These are phyloP conservation scores for Aspergillus hortae DNA, from an alignment of 2,329 filamentous ascomycete species.

Conservation along the genomic window DNA sequence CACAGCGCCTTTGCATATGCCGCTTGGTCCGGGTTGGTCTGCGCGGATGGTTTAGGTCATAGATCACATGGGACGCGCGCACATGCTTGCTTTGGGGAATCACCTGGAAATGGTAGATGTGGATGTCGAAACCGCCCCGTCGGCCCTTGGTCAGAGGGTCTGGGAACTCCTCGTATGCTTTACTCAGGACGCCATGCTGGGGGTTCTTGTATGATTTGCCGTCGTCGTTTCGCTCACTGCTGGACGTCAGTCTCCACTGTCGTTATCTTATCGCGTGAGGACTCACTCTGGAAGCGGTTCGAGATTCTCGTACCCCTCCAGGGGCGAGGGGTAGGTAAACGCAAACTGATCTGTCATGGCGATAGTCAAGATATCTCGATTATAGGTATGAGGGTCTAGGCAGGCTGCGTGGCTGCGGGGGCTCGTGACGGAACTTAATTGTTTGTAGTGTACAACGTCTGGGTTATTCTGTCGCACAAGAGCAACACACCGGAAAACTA, in stretches of 20 bases:
- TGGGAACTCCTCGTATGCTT: slow-evolving; percentile 67
- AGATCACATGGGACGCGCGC: neutral
- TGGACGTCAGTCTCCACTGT: neutral
- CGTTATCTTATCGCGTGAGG: neutral
- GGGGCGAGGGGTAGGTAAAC: slow-evolving; percentile 54
- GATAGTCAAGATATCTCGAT: neutral
- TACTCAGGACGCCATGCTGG: slow-evolving; percentile 57
- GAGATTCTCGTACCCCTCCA: slow-evolving; percentile 49
- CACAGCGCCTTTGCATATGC: slow-evolving; percentile 69
- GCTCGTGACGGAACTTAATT: too few relatives aligned
- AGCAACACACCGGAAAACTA: neutral
- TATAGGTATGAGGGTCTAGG: too few relatives aligned
- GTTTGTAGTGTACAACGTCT: too few relatives aligned
- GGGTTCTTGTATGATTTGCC: slow-evolving; percentile 75
- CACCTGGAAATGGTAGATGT: slow-evolving; percentile 73
- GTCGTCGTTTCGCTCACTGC: slow-evolving; percentile 61
- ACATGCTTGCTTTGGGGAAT: neutral
- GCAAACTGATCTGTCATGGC: slow-evolving; percentile 49
- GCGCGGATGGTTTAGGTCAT: slow-evolving; percentile 6
- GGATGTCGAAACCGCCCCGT: slow-evolving; percentile 76
- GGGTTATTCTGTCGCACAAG: too few relatives aligned
- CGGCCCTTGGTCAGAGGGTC: slow-evolving; percentile 63
- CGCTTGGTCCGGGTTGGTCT: slow-evolving; percentile 58
- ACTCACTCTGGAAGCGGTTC: slow-evolving; percentile 46
- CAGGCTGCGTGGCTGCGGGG: too few relatives aligned